Evolutionary conservation across 495 filamentous ascomycete species (phyloP).

Genomic region (Lasiosphaeria ovina): DNA sequence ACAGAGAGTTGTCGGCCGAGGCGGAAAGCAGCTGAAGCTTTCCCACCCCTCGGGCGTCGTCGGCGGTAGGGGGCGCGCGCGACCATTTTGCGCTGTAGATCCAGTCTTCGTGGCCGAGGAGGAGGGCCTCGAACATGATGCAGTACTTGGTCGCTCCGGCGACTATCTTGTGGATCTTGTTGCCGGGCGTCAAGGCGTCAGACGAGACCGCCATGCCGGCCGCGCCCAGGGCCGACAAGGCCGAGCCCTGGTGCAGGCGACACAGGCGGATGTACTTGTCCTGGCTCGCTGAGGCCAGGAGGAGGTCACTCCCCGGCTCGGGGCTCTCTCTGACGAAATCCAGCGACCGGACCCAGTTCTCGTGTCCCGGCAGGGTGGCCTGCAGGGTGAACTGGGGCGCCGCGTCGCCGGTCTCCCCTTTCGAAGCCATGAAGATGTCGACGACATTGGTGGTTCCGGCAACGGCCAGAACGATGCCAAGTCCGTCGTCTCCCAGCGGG

Average conservation of each 20-base stretch:
- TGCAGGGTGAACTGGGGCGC: slow-evolving; percentile 61
- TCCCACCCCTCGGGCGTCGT: slow-evolving; percentile 6
- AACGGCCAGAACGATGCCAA: slow-evolving; percentile 68
- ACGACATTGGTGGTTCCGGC: slow-evolving; percentile 77
- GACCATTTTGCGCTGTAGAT: slow-evolving; percentile 85
- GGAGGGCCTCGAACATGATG: slow-evolving; percentile 88
- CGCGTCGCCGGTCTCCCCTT: slow-evolving; percentile 16
- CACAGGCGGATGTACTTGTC: slow-evolving; percentile 97
- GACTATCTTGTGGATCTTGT: slow-evolving; percentile 75
- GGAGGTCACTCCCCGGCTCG: slow-evolving; percentile 57
- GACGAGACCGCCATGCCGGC: slow-evolving; percentile 43
- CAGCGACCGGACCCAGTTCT: slow-evolving; percentile 89
- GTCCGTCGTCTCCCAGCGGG: slow-evolving; percentile 46
- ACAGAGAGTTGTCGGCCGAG: slow-evolving; percentile 91
- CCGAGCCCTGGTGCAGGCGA: slow-evolving; percentile 71
- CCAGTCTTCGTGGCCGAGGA: slow-evolving; percentile 98
- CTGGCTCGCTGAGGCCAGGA: slow-evolving; percentile 92
- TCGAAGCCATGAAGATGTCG: slow-evolving; percentile 65
- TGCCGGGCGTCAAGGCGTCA: slow-evolving; percentile 60
- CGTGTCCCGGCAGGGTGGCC: slow-evolving; percentile 83
- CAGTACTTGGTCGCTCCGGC: slow-evolving; percentile 60
- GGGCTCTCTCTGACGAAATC: slow-evolving; percentile 67
- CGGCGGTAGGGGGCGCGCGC: slow-evolving; percentile 34
- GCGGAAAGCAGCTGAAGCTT: slow-evolving; percentile 77
- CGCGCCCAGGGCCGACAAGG: slow-evolving; percentile 50